Conservation (phyloP, 225 moss, liverwort and hornwort genomes). For the Bryoerythrophyllum caledonicum region DNA sequence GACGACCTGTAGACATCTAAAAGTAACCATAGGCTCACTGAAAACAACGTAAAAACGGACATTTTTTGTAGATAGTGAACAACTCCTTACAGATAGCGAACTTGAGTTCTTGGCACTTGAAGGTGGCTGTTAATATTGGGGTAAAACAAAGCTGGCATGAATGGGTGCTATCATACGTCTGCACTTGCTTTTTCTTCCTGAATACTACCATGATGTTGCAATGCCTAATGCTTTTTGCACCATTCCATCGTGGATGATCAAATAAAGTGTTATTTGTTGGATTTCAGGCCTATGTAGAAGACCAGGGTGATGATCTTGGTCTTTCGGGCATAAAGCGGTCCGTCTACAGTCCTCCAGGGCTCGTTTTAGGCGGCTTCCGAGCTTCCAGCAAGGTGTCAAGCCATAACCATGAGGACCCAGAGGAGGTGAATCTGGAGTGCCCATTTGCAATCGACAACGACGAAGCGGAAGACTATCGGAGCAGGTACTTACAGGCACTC, state of each 20-base stretch:
- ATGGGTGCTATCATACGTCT: no score
- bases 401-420: conserved; percentile 54
- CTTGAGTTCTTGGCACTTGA: no score
- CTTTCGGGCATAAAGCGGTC: conserved; percentile 76
- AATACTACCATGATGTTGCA: no score
- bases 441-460: conserved; percentile 88
- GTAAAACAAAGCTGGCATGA: no score
- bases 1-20: no score
- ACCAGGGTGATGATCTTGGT: conserved; percentile 60
- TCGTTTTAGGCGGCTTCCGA: conserved; percentile 64
- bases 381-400: conserved; percentile 47
- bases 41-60: no score
- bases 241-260: neutral
- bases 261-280: conserved; percentile 21
- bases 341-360: conserved; percentile 68
- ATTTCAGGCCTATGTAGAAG: conserved; percentile 57
- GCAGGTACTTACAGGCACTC: conserved; percentile 54
- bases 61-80: no score
- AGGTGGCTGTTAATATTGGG: no score
- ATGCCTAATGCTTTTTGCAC: no score
- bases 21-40: no score
- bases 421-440: conserved; percentile 78
- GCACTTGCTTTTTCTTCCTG: no score
- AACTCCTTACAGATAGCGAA: no score
- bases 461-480: conserved; percentile 77